phyloP scores from a whole-genome alignment of 176 grass and related monocot species.

The Oryza australiensis region DNA sequence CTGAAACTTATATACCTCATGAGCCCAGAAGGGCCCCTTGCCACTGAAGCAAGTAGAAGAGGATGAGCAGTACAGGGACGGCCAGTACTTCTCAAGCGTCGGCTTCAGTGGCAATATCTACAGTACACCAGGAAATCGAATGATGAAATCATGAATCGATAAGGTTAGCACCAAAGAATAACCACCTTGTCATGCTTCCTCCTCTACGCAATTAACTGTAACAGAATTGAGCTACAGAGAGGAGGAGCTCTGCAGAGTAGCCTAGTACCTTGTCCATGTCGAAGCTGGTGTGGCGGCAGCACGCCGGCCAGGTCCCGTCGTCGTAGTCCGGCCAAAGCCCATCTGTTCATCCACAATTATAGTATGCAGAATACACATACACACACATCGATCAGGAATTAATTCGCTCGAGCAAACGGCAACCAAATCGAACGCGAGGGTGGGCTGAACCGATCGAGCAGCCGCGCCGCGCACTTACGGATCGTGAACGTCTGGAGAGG shows the following conservation, averaged over 20 bases:
- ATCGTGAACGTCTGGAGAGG: conserved; percentile 76
- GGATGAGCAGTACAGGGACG: conserved; percentile 49
- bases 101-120: conserved; percentile 44
- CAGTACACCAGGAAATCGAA: conserved; percentile 23
- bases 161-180: neutral
- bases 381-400: neutral
- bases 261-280: conserved; percentile 49
- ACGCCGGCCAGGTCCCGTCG: conserved; percentile 55
- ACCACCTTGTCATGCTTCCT: neutral
- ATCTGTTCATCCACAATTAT: conserved; percentile 6
- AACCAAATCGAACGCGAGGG: neutral
- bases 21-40: conserved; percentile 57
- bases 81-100: conserved; percentile 42
- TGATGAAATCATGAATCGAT: neutral
- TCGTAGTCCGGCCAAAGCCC: conserved; percentile 64
- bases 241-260: neutral
- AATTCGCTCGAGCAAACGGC: neutral
- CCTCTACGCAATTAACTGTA: neutral
- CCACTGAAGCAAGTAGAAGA: conserved; percentile 57
- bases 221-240: neutral
- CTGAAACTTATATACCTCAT: conserved; percentile 37
- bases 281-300: conserved; percentile 49
- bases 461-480: conserved; percentile 49
- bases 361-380: neutral
- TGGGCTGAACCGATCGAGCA: neutral